Evolutionary conservation across 2,329 filamentous ascomycete species (phyloP), one percentile per base, ranked within the genome.

Genomic region (Onygenales sp.): DNA sequence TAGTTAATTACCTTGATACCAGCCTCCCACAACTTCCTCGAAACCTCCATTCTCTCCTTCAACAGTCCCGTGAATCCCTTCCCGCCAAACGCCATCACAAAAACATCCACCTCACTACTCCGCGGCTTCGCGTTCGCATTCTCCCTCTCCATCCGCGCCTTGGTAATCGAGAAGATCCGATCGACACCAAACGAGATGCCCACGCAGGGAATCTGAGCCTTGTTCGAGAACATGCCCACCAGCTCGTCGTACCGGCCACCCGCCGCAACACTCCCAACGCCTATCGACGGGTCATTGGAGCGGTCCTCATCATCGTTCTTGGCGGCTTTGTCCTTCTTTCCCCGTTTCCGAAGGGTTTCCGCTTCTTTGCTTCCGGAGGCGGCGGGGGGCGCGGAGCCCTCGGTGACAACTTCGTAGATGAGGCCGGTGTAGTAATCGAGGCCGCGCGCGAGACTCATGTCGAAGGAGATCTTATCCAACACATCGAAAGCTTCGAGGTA

Each of bases 181-280:
- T 97, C 92, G 48, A 96, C 88, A 52, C 92, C 92, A 65, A 97
- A 96, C 1, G 91, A 95, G 61, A 95, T 87, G 57, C 88, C 88
- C 5, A 93, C 87, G 61, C 88, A 92, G n/a, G 88, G 92, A 53
- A 96, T 89, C 66, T 91, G 84, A 21, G 77, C 81, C 73, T 91
- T 92, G 62, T 85, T 85, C 53, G 83, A 85, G 76, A 95, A 96
- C 88, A 95, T 95, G 72, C 87, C 87, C 4, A 96, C 92, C 3
- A 96, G 80, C 66, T 93, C 86, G 70, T 96, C 92, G 70, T 96
- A 96, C 56, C 91, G 85, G 44, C 90, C 89, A 65, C 90, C 91
- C 3, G 90, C 91, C 44, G 90, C 91, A 47, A 95, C 85, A 66
- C 87, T 92, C 58, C 90, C 91, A 9, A 95, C 87, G 49, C 88